Base-by-base conservation (phyloP, 225 moss, liverwort and hornwort species). In the Sphagnum tenellum region DNA sequence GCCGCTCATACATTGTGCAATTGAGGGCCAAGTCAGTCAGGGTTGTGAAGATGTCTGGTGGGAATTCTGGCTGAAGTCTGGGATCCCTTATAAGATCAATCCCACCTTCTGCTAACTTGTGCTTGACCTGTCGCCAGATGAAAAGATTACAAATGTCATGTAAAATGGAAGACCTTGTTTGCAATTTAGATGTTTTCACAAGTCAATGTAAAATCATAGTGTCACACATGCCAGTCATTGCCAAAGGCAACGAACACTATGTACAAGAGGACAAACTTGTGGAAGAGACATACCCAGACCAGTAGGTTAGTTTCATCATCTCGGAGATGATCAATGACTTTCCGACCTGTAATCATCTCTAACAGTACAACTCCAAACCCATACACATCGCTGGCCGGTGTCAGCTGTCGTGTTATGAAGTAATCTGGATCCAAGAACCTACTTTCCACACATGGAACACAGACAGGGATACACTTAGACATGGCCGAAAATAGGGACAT, bases 371-470 rank as follows among this genome's bases (percentile, higher is more conserved):
- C 80, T 45, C 84, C 84, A 52, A 67, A 84, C 7, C 72, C 75
- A 61, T 84, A 84, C 4, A 80, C 80, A 46, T 82, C 82, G 14
- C 82, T 82, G 7, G 74, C 72, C 51, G 82, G 66, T 8, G 78
- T 78, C 47, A 82, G 65, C 52, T 82, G 82, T 46, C 74, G 71
- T 56, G 75, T 68, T 60, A 76, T 51, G 49, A 79, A 83, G 63
- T 83, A 83, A 46, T 81, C 77, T 12, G 77, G 81, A 60, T 81
- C 81, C 10, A 81, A 70, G 56, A 74, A 81, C 59, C 81, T 81
- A 65, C 5, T 4, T 5, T 14, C 8, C 61, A 48, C 2, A 45
- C 9, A 12, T 47, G 49, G 6, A 7, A 63, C 44, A 49, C 8
- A 52, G 2, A 60, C 2, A 11, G 44, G 47, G 29, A 29, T 29